Evolutionary conservation across 2,329 filamentous ascomycete species (phyloP), one percentile per base, ranked within the genome.

Genomic region (Aspergillus neotritici): DNA sequence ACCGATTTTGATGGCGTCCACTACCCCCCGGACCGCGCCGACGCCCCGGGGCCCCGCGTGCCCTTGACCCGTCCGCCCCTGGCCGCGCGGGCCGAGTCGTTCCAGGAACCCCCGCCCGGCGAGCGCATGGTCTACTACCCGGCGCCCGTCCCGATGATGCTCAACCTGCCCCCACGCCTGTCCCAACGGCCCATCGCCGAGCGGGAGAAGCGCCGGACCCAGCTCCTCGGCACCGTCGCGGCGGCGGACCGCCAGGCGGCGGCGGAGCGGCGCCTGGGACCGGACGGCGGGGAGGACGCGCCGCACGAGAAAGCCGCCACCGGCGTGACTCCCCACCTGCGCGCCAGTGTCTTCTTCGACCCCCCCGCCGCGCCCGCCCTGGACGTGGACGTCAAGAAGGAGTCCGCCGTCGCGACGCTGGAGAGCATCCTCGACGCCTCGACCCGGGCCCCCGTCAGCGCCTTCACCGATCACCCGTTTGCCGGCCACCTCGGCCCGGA

Each of bases 121-220:
- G 81, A 91, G 52, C 75, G 83, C 54, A 95, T 97, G 87, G 80
- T 95, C 8, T 97, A 84, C 67, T 98, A 98, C 63, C 93, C 93
- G 11, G 93, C 93, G 3, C 90, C 88, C 1, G 93, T 98, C 3
- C 93, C 93, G 3, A 83, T 86, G 49, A 90, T 94, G 83, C 76
- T 98, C 44, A 97, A 95, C 56, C 71, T 98, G 10, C 93, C 93
- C 1, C 88, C 89, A 34, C 86, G 88, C 56, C 71, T 97, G 39
- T 94, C 90, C 1, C 86, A 83, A 56, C 77, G 82, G 40, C 81
- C 84, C 7, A 78, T 78, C 3, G 69, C 75, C 8, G 75, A 82
- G 4, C 77, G 82, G 43, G 83, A 88, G 43, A 78, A 82, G 53
- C 79, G 87, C 41, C 81, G 85, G 15, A 86, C 87, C 1, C 83